phyloP scores from a whole-genome alignment of 1,284 basidiomycete genomes.

The Wallemia hederae region DNA sequence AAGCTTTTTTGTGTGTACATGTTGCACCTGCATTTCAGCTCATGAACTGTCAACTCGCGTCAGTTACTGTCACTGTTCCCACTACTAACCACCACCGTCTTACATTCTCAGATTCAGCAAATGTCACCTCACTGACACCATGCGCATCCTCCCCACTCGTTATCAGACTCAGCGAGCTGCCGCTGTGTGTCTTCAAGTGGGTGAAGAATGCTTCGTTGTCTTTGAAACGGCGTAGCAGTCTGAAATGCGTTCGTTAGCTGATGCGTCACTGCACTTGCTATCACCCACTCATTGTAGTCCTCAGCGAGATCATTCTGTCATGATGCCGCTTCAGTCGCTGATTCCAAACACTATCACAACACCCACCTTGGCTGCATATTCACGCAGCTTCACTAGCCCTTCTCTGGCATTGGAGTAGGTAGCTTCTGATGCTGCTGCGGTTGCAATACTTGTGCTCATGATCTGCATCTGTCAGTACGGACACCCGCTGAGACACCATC shows the following conservation, averaged over 20 bases:
- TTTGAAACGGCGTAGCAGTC: background rate
- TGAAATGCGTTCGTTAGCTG: background rate
- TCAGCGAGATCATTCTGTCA: background rate
- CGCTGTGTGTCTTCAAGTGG: background rate
- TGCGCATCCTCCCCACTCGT: background rate
- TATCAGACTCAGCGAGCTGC: background rate
- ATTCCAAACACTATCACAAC: background rate
- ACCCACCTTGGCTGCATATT: background rate
- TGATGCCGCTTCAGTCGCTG: too few relatives aligned
- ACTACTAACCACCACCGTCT: background rate
- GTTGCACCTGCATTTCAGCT: too few relatives aligned
- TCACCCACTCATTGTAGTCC: background rate
- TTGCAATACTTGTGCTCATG: background rate
- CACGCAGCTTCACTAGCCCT: too few relatives aligned
- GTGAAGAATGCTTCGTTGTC: background rate
- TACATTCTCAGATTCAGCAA: background rate
- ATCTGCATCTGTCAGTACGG: background rate
- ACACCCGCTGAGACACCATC: background rate
- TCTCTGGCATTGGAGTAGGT: too few relatives aligned
- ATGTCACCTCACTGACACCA: background rate
- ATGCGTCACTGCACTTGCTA: background rate
- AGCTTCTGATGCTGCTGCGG: too few relatives aligned
- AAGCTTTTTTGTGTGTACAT: too few relatives aligned
- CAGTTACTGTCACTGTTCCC: too few relatives aligned
- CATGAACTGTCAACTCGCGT: too few relatives aligned